Evolutionary conservation across 202 grass and related monocot genomes (phyloP), one percentile per base, ranked within the genome.

Genomic region (Zizania palustris): DNA sequence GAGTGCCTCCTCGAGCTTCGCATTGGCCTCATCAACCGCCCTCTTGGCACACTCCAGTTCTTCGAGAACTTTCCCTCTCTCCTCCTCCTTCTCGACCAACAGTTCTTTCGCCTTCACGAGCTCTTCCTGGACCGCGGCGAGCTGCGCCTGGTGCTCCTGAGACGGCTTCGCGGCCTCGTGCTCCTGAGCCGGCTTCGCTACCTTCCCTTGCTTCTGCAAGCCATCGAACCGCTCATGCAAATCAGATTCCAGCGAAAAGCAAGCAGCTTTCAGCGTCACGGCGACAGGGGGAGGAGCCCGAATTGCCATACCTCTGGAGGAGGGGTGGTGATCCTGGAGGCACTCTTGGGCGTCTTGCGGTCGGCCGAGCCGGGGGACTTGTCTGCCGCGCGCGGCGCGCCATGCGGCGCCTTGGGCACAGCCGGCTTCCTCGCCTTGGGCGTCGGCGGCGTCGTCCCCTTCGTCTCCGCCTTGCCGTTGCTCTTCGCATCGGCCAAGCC

Each of bases 41-140:
- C 65, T 93, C 82, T 90, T 93, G 42, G 89, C 82, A 39, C 46
- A 15, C 42, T 86, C 80, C 10, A 97, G 87, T 59, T 97, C 94
- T 14, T 90, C 85, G 1, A 93, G 45, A 44, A 89, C 83, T 18
- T 64, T 76, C 7, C 36, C 43, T 62, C 80, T 93, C 74, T 97
- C 94, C 48, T 81, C 60, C 60, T 97, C 91, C 35, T 88, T 78
- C 79, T 88, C 88, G n/a, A 77, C 53, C 71, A 97, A 63, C 80
- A 86, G 86, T 20, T 79, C 85, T 76, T 88, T 93, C 41, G 87
- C 83, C 74, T 65, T 90, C 20, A 77, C 71, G 43, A 97, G 82
- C 65, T 91, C 86, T 16, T 77, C 87, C 34, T 88, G 79, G 20
- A 92, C 56, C 3, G 66, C 85, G 21, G 61, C 83, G 9, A 97